Conservation (phyloP, 352 stramenopile genomes). For the Phytopythium oedochilum region DNA sequence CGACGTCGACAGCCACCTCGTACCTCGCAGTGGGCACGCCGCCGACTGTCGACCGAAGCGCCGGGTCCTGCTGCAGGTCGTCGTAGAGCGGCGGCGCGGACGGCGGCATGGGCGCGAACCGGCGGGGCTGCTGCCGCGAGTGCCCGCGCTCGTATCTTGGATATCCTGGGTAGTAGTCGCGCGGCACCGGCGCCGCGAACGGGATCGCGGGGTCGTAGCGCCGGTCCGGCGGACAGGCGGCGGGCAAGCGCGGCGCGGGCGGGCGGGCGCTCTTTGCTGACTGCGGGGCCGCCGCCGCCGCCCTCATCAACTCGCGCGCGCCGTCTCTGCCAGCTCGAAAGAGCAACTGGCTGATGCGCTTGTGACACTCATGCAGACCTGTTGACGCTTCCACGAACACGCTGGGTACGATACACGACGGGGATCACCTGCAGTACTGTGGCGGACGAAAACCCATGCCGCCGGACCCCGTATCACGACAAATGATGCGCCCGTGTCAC, state of each 20-base stretch:
- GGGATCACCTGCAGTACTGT: background rate
- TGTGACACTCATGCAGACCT: background rate
- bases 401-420: no score
- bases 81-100: background rate
- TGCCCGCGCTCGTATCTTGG: background rate
- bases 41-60: background rate
- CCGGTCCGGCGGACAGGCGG: no score
- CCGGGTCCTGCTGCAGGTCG: background rate
- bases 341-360: background rate
- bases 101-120: constrained; percentile 1
- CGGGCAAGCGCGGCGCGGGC: background rate
- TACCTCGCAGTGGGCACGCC: background rate
- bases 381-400: no score
- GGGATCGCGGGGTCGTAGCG: background rate
- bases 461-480: background rate
- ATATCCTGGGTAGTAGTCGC: background rate
- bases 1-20: background rate
- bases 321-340: background rate
- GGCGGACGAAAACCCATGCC: no score
- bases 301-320: background rate
- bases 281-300: background rate
- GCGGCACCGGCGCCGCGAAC: constrained; percentile 1
- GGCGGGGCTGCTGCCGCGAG: background rate
- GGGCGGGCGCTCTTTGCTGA: background rate
- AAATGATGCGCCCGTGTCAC: constrained; percentile 3